These are phyloP conservation scores for Boletus rubropictus DNA, from an alignment of 768 basidiomycete genomes.

Conservation along the genomic window DNA sequence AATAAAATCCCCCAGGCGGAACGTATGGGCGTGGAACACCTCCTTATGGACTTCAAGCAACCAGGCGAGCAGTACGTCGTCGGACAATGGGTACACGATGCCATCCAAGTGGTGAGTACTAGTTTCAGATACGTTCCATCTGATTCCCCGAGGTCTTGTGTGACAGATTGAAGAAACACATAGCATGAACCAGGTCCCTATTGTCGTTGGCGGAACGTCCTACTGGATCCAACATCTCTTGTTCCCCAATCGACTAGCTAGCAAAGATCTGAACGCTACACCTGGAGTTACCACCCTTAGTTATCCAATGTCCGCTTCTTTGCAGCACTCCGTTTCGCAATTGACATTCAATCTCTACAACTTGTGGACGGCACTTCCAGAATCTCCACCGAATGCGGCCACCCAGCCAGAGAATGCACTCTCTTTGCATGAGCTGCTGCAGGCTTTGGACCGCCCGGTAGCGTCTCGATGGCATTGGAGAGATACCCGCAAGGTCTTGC, in stretches of 20 bases:
- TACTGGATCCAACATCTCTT: conserved; percentile 98
- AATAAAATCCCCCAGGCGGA: conserved; percentile 84
- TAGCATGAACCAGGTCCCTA: conserved; percentile 58
- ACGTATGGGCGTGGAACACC: conserved; percentile 77
- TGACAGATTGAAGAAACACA: conserved; percentile 73
- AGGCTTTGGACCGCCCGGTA: conserved; percentile 61
- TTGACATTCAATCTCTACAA: conserved; percentile 44
- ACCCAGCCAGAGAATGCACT: conserved; percentile 52
- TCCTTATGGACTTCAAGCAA: conserved; percentile 80
- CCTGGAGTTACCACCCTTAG: background rate
- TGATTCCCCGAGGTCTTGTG: background rate
- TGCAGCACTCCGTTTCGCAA: conserved; percentile 38
- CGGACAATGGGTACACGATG: conserved; percentile 83
- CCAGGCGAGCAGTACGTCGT: conserved; percentile 87
- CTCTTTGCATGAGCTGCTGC: conserved; percentile 60
- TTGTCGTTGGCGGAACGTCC: conserved; percentile 91
- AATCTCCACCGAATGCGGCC: conserved; percentile 51
- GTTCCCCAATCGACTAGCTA: conserved; percentile 70
- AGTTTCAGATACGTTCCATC: background rate
- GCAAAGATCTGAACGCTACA: conserved; percentile 16
- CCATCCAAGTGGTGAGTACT: conserved; percentile 61
- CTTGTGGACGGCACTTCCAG: conserved; percentile 55
- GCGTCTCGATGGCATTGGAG: conserved; percentile 93
- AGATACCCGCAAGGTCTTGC: conserved; percentile 84
- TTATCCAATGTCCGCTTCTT: conserved; percentile 30